A percentile compares a stretch with the other conserved stretches of the same genome.
These are phyloP conservation scores for Balakata baccata DNA, from an alignment of 345 rosid species.

Conservation along the genomic window DNA sequence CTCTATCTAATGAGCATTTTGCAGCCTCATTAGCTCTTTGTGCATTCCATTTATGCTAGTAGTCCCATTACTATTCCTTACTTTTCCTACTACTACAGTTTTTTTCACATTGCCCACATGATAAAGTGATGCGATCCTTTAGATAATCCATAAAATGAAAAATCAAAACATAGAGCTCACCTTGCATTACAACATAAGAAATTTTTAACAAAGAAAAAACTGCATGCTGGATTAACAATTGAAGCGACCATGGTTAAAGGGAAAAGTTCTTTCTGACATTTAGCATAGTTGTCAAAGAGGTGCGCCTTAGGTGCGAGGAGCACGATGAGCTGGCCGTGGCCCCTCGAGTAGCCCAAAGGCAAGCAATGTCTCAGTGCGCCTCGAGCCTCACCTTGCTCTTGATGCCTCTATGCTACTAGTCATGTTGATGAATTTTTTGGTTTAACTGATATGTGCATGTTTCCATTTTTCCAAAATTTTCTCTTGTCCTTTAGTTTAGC, in stretches of 20 bases:
- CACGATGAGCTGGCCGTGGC: too few relatives aligned
- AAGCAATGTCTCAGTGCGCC: too few relatives aligned
- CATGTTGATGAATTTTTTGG: neutral
- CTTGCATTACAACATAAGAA: neutral
- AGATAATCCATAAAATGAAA: neutral
- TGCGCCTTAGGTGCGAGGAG: too few relatives aligned
- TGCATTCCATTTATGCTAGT: slow-evolving; percentile 59
- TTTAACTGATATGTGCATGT: neutral
- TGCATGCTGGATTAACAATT: neutral
- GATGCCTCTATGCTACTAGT: neutral
- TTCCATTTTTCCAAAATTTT: too few relatives aligned
- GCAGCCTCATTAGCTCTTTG: slow-evolving; percentile 79
- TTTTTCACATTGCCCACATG: slow-evolving; percentile 74
- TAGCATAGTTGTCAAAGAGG: too few relatives aligned
- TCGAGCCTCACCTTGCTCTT: neutral
- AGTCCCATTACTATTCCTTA: slow-evolving; percentile 36
- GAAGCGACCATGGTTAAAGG: neutral
- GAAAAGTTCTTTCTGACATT: neutral
- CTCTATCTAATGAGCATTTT: slow-evolving; percentile 51
- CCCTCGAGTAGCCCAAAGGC: too few relatives aligned
- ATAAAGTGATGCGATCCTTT: slow-evolving; percentile 23
- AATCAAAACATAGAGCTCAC: neutral
- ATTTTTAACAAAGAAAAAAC: neutral
- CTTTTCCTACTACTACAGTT: slow-evolving; percentile 64
- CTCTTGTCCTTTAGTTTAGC: neutral